Conservation (phyloP, 176 grass and related monocot species). For the Musa itinerans region DNA sequence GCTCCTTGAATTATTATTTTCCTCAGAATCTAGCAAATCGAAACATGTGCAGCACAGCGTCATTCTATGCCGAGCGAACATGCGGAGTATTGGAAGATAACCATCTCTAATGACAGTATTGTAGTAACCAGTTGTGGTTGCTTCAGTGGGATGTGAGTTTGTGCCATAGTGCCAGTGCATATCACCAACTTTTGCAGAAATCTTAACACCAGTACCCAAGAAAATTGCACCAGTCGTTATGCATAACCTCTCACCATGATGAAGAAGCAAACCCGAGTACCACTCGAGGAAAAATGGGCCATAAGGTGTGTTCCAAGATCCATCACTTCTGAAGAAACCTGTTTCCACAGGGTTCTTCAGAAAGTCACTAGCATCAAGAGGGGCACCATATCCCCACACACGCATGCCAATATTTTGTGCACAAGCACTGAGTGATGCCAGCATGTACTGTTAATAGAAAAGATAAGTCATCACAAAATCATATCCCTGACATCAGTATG, state of each 20-base stretch:
- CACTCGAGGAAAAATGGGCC: slow-evolving; percentile 64
- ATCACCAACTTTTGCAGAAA: slow-evolving; percentile 52
- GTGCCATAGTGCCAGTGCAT: slow-evolving; percentile 66
- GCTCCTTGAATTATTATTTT: slow-evolving; percentile 33
- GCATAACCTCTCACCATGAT: slow-evolving; percentile 67
- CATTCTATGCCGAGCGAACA: slow-evolving; percentile 51
- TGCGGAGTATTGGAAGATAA: slow-evolving; percentile 59
- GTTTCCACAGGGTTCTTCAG: slow-evolving; percentile 34
- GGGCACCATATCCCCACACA: slow-evolving; percentile 31
- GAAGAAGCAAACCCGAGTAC: slow-evolving; percentile 66
- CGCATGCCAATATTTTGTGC: slow-evolving; percentile 29
- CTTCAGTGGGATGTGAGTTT: slow-evolving; percentile 50
- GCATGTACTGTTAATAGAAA: slow-evolving; percentile 51
- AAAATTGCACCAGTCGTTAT: slow-evolving; percentile 39
- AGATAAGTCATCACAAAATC: slow-evolving; percentile 17
- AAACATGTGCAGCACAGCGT: slow-evolving; percentile 51
- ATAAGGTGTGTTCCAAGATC: slow-evolving; percentile 52
- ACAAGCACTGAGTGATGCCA: slow-evolving; percentile 47
- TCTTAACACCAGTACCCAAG: slow-evolving; percentile 39
- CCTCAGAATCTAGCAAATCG: slow-evolving; percentile 38
- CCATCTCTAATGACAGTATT: slow-evolving; percentile 67
- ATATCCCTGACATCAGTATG: background rate
- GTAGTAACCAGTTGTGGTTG: slow-evolving; percentile 54
- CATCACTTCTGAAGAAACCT: slow-evolving; percentile 38
- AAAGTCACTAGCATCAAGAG: slow-evolving; percentile 18